Conservation (phyloP, 257 asterid species). For the Lycium barbarum region DNA sequence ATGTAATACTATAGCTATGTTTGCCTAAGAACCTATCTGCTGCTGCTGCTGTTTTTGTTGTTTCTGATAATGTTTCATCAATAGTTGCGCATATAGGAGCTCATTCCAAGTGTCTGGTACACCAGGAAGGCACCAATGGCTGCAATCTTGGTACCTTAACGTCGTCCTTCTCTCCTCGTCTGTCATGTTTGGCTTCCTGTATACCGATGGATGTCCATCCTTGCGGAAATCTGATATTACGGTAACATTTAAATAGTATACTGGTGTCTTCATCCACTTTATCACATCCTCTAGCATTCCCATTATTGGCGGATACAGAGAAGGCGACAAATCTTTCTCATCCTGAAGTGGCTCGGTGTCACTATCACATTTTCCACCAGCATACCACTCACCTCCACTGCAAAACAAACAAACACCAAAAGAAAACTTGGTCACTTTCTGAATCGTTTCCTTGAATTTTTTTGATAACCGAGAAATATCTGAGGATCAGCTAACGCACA, state of each 20-base stretch:
- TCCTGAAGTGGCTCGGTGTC: constrained; percentile 78
- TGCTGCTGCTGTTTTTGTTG: neutral
- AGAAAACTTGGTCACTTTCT: constrained; percentile 1
- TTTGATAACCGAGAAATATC: neutral
- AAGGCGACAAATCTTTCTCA: constrained; percentile 56
- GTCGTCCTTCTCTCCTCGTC: constrained; percentile 46
- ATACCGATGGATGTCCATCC: constrained; percentile 90
- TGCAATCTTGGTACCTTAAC: constrained; percentile 72
- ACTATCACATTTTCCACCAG: constrained; percentile 85
- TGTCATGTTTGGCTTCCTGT: constrained; percentile 64
- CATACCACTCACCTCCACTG: constrained; percentile 98
- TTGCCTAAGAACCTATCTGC: constrained; percentile 11
- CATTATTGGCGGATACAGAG: constrained; percentile 78
- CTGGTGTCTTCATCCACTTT: constrained; percentile 66
- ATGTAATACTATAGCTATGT: neutral
- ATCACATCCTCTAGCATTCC: constrained; percentile 66
- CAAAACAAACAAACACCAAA: constrained; percentile 21
- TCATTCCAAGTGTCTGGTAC: constrained; percentile 95
- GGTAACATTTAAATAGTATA: constrained; percentile 74
- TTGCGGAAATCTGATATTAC: constrained; percentile 79
- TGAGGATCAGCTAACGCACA: neutral
- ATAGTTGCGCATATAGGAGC: constrained; percentile 70
- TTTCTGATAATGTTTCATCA: constrained; percentile 41
- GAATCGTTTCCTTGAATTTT: neutral
- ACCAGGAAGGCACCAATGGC: constrained; percentile 98